phyloP scores from a whole-genome alignment of 345 rosid species.

The Conringia planisiliqua region DNA sequence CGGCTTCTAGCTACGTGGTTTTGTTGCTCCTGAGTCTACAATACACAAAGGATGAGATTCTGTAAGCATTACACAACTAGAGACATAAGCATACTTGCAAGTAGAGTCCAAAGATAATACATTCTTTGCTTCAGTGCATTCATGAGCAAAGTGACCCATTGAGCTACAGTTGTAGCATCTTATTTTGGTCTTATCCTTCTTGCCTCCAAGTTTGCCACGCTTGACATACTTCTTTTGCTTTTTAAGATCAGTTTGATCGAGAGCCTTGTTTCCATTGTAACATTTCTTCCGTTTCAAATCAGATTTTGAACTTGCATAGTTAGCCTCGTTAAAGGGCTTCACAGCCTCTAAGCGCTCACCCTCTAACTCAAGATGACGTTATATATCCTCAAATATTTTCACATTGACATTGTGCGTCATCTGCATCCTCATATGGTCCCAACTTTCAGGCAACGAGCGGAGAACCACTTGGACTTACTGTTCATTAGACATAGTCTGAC shows the following conservation, averaged over 20 bases:
- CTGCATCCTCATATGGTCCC: background rate
- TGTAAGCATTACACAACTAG: background rate
- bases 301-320: background rate
- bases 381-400: background rate
- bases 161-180: background rate
- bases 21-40: background rate
- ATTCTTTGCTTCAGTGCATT: conserved; percentile 9
- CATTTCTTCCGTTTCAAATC: background rate
- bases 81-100: background rate
- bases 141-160: conserved; percentile 14
- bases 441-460: background rate
- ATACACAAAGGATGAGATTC: conserved; percentile 15
- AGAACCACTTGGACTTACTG: background rate
- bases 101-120: background rate
- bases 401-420: background rate
- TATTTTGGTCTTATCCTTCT: background rate
- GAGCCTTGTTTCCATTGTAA: background rate
- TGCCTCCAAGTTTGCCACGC: background rate
- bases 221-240: background rate
- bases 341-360: background rate
- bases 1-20: background rate
- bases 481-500: background rate
- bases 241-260: background rate
- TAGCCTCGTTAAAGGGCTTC: background rate
- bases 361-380: too few relatives aligned